Evolutionary conservation across 352 stramenopile genomes (phyloP), one percentile per base, ranked within the genome.

Genomic region (Pythium apleroticum): DNA sequence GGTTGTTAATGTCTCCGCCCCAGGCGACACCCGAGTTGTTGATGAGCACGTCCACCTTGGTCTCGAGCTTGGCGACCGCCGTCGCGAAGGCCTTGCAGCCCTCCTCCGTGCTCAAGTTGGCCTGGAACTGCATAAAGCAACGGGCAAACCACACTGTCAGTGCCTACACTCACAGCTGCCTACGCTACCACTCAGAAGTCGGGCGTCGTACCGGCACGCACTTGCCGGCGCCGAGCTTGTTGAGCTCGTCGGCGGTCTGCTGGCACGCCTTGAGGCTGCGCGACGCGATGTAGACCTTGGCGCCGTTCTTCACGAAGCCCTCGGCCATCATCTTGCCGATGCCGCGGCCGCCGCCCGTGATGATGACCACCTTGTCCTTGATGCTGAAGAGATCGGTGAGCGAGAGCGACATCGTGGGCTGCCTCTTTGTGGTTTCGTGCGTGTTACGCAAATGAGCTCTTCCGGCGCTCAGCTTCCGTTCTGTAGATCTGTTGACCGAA

Each of bases 321-420:
- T 96, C 89, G 52, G 95, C 92, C 65, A 99, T 98, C 95, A 98
- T 98, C 59, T 90, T 85, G 54, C 96, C 96, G 71, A 99, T 98
- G 37, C 96, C 96, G 41, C 91, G 80, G 33, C 88, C 94, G 45
- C 96, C 95, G 57, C 96, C 96, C 20, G 95, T 98, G 61, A 98
- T 83, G 8, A 98, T 63, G 25, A 98, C 91, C 37, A 90, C 70
- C 62, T 91, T 90, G 66, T 76, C 77, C 69, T 82, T 75, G 27
- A 95, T 78, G 53, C 65, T 68, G 57, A 92, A 92, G 31, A 92
- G 77, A 19, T 85, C 65, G 20, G 63, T 69, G 20, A 83, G 57
- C 22, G 74, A 49, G 30, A 88, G 68, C 33, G 67, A 59, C 58
- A 58, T 39, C 52, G 56, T 67, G 35, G 20, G 33, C 8, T 27